Conservation (phyloP, 768 basidiomycete genomes). For the Calvatia gigantea region DNA sequence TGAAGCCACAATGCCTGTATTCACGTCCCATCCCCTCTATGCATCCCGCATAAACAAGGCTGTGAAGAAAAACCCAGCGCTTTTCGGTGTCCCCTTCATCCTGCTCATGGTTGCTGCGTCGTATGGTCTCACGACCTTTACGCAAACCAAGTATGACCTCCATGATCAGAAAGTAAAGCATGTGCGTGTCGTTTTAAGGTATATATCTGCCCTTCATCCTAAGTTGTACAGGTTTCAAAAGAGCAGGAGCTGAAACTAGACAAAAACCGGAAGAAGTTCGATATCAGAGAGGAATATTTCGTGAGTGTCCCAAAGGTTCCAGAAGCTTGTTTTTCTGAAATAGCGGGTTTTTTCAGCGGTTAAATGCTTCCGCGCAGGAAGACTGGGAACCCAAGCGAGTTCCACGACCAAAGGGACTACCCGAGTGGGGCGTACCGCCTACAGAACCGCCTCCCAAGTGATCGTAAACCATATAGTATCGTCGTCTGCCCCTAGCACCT, state of each 20-base stretch:
- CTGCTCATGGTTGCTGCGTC: constrained; percentile 83
- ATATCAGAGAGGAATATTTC: constrained; percentile 94
- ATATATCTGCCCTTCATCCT: not conserved
- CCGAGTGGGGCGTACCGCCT: constrained; percentile 90
- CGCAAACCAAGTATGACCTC: constrained; percentile 88
- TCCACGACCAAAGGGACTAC: constrained; percentile 77
- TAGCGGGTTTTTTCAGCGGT: constrained; percentile 42
- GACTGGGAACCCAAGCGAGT: constrained; percentile 90
- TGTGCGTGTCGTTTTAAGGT: constrained; percentile 37
- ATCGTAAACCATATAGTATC: not conserved
- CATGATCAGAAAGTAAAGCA: constrained; percentile 76
- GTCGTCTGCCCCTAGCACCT: no score
- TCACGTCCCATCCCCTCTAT: constrained; percentile 46
- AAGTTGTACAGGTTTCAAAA: constrained; percentile 51
- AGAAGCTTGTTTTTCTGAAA: not conserved
- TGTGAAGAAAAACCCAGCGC: constrained; percentile 57
- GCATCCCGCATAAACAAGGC: constrained; percentile 34
- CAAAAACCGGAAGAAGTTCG: constrained; percentile 73
- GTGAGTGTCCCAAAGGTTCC: constrained; percentile 48
- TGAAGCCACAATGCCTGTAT: constrained; percentile 22
- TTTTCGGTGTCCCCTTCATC: constrained; percentile 88
- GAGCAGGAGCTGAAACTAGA: constrained; percentile 77
- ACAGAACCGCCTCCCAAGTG: constrained; percentile 36
- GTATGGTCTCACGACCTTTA: constrained; percentile 78
- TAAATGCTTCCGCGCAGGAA: constrained; percentile 58